phyloP scores from a whole-genome alignment of 1,284 basidiomycete genomes.

The Coriolopsis trogii region DNA sequence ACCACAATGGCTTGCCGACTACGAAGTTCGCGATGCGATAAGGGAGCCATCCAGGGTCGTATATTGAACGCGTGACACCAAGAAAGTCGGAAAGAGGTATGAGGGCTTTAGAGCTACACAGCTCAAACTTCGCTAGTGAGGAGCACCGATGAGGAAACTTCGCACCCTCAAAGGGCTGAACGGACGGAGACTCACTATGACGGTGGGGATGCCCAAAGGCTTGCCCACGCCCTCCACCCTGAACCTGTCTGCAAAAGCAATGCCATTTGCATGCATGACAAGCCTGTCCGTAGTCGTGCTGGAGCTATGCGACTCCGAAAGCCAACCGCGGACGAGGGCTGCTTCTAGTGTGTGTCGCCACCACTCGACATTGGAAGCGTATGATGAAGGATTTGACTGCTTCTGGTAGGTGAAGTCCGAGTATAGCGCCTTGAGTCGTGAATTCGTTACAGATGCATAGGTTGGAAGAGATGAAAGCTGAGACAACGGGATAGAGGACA shows the following conservation, averaged over 20 bases:
- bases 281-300: constrained; percentile 52
- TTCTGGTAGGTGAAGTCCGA: constrained; percentile 87
- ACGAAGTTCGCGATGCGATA: constrained; percentile 70
- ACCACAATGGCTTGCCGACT: constrained; percentile 83
- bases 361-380: constrained; percentile 83
- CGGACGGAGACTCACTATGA: constrained; percentile 66
- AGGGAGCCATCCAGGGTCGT: constrained; percentile 70
- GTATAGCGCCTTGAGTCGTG: constrained; percentile 83
- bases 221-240: constrained; percentile 74
- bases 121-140: constrained; percentile 55
- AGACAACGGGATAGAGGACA: constrained; percentile 22
- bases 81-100: constrained; percentile 63
- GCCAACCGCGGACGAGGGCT: constrained; percentile 61
- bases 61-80: constrained; percentile 60
- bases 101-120: constrained; percentile 49
- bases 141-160: constrained; percentile 17
- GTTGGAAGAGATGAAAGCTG: constrained; percentile 44
- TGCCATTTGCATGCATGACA: constrained; percentile 61
- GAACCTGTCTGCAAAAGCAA: constrained; percentile 60
- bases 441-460: constrained; percentile 53
- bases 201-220: constrained; percentile 80
- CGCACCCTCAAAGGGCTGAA: neutral
- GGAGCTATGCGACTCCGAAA: constrained; percentile 36
- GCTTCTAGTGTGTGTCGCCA: constrained; percentile 78
- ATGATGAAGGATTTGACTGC: constrained; percentile 83